A percentile compares a stretch with the other conserved stretches of the same genome.
phyloP scores from a whole-genome alignment of 768 basidiomycete species.

The Calocera viscosa region DNA sequence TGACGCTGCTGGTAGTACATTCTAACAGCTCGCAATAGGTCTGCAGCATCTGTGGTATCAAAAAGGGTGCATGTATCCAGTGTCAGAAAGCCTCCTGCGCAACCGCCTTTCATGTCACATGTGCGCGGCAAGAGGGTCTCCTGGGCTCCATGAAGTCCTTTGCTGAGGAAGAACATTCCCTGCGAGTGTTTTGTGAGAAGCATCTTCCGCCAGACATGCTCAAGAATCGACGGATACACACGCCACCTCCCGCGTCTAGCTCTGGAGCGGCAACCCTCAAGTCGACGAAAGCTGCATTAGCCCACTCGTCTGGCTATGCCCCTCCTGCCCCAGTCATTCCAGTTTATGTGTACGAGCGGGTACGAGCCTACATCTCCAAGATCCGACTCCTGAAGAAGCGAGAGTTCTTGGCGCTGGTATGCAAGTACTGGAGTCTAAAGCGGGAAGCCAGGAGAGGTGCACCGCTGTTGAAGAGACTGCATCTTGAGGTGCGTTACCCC shows the following conservation, averaged over 20 bases:
- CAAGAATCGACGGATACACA: background rate
- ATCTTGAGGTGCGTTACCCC: slow-evolving; percentile 52
- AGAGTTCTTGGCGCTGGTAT: slow-evolving; percentile 64
- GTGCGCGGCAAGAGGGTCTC: slow-evolving; percentile 75
- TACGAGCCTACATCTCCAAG: slow-evolving; percentile 59
- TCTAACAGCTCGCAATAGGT: slow-evolving; percentile 29
- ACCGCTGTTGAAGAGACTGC: slow-evolving; percentile 79
- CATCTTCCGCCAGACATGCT: slow-evolving; percentile 48
- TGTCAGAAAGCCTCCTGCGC: slow-evolving; percentile 85
- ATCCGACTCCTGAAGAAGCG: slow-evolving; percentile 60
- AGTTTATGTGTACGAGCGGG: slow-evolving; percentile 63
- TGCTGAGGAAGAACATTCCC: slow-evolving; percentile 53
- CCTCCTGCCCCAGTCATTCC: slow-evolving; percentile 59
- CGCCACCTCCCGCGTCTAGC: background rate
- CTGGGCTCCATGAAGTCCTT: slow-evolving; percentile 78
- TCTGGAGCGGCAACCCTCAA: background rate
- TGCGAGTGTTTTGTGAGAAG: slow-evolving; percentile 77
- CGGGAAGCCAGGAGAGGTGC: slow-evolving; percentile 86
- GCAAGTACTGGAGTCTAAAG: slow-evolving; percentile 95
- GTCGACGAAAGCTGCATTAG: slow-evolving; percentile 52
- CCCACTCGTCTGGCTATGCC: slow-evolving; percentile 22
- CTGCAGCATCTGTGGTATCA: slow-evolving; percentile 50
- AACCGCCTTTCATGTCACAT: slow-evolving; percentile 87
- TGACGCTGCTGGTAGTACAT: background rate
- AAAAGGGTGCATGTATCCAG: slow-evolving; percentile 84